A percentile compares a stretch with the other conserved stretches of the same genome.
Evolutionary conservation across 768 basidiomycete species (phyloP).

Genomic region (Tulasnella sp.): DNA sequence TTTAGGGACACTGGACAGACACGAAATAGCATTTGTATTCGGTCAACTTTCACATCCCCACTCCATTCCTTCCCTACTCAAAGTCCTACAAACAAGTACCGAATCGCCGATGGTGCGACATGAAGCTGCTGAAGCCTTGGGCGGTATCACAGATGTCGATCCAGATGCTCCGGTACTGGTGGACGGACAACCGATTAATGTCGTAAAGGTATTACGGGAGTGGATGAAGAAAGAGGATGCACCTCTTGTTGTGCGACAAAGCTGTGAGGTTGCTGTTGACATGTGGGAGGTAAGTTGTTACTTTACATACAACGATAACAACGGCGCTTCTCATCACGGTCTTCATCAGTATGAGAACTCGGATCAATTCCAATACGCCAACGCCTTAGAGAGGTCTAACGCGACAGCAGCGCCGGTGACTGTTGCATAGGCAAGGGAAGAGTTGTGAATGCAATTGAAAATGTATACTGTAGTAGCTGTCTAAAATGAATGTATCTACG

Average conservation of each 20-base stretch:
- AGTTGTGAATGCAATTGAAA: no score
- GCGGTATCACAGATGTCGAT: constrained; percentile 61
- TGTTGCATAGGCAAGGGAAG: no score
- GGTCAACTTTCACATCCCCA: constrained; percentile 85
- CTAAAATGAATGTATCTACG: no score
- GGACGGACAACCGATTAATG: constrained; percentile 51
- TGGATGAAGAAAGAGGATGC: constrained; percentile 70
- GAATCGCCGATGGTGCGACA: constrained; percentile 98
- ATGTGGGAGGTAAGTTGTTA: constrained; percentile 77
- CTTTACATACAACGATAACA: constrained; percentile 4
- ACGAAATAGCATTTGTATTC: constrained; percentile 97
- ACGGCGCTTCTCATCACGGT: not conserved
- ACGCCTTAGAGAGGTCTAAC: constrained; percentile 27
- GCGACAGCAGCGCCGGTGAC: not conserved
- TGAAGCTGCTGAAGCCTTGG: constrained; percentile 95
- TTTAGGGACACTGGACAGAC: constrained; percentile 36
- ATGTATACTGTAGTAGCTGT: no score
- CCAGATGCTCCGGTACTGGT: constrained; percentile 17
- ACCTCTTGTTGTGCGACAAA: constrained; percentile 84
- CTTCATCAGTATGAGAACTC: constrained; percentile 60
- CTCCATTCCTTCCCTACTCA: constrained; percentile 71
- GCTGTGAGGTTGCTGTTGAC: constrained; percentile 90
- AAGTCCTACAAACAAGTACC: constrained; percentile 51
- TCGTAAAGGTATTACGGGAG: constrained; percentile 71
- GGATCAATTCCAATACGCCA: constrained; percentile 65